These are phyloP conservation scores for Solanum habrochaites DNA, from an alignment of 257 asterid species.

Conservation along the genomic window DNA sequence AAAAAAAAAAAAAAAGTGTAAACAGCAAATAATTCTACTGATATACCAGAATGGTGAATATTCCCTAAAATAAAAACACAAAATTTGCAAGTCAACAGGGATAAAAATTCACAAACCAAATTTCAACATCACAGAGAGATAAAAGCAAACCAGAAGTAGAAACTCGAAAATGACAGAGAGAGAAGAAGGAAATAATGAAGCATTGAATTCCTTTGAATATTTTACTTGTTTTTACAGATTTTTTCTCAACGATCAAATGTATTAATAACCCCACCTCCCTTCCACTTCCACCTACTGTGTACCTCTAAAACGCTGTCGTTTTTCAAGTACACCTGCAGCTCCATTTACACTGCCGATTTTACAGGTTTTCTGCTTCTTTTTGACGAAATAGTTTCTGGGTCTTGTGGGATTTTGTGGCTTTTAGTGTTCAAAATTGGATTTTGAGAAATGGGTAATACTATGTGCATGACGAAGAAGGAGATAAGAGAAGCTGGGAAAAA, in stretches of 20 bases:
- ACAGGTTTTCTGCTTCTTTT: not conserved
- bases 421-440: not conserved
- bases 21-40: not conserved
- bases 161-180: not conserved
- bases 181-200: not conserved
- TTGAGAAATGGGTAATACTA: constrained; percentile 64
- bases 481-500: constrained; percentile 16
- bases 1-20: not conserved
- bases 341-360: not conserved
- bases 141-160: not conserved
- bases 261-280: not conserved
- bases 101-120: not conserved
- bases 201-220: not conserved
- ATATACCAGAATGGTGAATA: not conserved
- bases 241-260: not conserved
- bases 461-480: constrained; percentile 74
- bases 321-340: not conserved
- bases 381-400: not conserved
- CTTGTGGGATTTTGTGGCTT: not conserved
- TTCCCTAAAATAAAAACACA: not conserved
- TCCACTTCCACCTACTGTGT: not conserved
- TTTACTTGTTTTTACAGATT: not conserved
- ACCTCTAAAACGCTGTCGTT: not conserved
- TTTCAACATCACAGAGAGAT: not conserved
- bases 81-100: not conserved